A percentile compares a stretch with the other conserved stretches of the same genome.
phyloP scores from a whole-genome alignment of 75 land plant genomes.

The Cryptomeria japonica region DNA sequence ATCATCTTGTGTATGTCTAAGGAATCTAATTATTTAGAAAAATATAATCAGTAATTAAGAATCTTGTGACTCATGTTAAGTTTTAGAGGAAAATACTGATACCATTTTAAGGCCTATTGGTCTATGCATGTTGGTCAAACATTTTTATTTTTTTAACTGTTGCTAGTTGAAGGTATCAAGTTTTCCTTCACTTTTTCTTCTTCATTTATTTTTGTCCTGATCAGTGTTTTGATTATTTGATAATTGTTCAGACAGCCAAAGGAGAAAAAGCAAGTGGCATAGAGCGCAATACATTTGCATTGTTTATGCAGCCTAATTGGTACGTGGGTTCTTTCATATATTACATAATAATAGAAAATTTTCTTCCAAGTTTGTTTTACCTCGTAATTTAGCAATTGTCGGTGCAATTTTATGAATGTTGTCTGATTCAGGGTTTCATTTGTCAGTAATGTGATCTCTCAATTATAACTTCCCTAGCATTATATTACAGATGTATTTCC shows the following conservation, averaged over 20 bases:
- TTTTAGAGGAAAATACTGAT: background rate
- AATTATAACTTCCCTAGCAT: background rate
- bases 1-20: background rate
- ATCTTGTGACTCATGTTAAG: background rate
- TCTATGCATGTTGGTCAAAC: background rate
- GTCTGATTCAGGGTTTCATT: background rate
- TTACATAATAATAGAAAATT: background rate
- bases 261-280: conserved; percentile 64
- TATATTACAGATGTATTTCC: background rate
- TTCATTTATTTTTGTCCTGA: background rate
- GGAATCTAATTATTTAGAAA: background rate
- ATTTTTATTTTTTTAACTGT: background rate
- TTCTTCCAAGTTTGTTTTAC: background rate
- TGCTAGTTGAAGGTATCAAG: background rate
- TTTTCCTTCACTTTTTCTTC: background rate
- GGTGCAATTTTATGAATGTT: background rate
- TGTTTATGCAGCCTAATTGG: conserved; percentile 99
- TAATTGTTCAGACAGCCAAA: conserved; percentile 51
- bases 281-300: conserved; percentile 90
- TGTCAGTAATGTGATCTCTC: background rate
- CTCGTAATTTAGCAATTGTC: background rate
- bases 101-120: background rate
- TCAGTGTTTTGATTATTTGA: background rate
- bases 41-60: background rate
- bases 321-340: conserved; percentile 22